Evolutionary conservation across 495 filamentous ascomycete species (phyloP).

Genomic region (Aspergillus olivimuriae): DNA sequence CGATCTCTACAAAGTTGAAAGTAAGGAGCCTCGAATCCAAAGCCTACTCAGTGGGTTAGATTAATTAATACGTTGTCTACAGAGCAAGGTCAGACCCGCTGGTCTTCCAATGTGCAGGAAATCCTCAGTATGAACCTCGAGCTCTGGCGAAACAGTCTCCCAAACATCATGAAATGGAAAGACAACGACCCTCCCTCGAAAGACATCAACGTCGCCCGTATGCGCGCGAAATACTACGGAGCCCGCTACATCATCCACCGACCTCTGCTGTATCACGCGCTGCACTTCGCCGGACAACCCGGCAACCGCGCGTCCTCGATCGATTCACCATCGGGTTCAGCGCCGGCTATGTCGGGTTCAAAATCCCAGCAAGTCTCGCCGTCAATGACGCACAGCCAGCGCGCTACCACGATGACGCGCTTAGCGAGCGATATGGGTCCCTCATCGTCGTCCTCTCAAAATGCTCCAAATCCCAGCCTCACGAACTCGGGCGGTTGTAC

Average conservation of each 20-base stretch:
- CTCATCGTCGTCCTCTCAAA: too few relatives aligned
- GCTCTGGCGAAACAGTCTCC: conserved; percentile 42
- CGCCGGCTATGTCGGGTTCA: conserved; percentile 17
- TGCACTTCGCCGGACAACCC: too few relatives aligned
- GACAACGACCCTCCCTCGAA: conserved; percentile 58
- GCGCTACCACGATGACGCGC: conserved; percentile 26
- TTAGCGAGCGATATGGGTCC: conserved; percentile 34
- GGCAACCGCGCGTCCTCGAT: too few relatives aligned
- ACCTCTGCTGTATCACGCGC: conserved; percentile 61
- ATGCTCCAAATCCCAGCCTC: too few relatives aligned
- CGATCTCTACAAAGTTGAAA: conserved; percentile 65
- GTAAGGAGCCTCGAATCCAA: conserved; percentile 16
- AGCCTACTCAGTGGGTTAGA: background rate
- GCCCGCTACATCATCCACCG: conserved; percentile 85
- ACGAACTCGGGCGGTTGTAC: too few relatives aligned
- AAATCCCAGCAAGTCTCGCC: conserved; percentile 30
- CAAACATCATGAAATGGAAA: conserved; percentile 52
- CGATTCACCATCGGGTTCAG: conserved; percentile 30
- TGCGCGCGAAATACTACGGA: conserved; percentile 92
- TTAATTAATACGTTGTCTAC: conserved; percentile 1
- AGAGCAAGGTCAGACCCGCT: conserved; percentile 23
- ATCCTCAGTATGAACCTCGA: conserved; percentile 44
- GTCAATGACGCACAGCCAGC: conserved; percentile 19
- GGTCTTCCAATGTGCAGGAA: conserved; percentile 30
- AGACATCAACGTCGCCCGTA: conserved; percentile 76